phyloP scores from a whole-genome alignment of 805 yeast genomes.

The Barnettozyma californica region DNA sequence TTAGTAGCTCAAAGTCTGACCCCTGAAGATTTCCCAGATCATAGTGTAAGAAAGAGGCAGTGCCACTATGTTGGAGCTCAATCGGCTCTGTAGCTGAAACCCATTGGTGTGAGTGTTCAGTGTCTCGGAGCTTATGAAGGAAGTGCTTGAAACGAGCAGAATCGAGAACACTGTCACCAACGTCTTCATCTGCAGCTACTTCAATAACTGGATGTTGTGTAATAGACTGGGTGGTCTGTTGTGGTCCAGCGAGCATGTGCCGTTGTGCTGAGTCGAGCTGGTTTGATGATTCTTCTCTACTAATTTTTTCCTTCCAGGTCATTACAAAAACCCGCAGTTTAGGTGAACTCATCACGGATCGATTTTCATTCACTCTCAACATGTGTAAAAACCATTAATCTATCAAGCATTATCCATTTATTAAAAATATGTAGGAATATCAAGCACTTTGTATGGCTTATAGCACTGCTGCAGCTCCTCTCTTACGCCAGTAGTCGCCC shows the following conservation, averaged over 20 bases:
- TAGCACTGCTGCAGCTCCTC: conserved; percentile 58
- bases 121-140: not conserved
- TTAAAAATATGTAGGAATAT: no score
- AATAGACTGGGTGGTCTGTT: not conserved
- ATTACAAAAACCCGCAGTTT: no score
- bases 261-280: not conserved
- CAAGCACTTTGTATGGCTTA: no score
- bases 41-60: conserved; percentile 19
- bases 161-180: not conserved
- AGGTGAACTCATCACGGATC: no score
- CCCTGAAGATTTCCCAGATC: conserved; percentile 21
- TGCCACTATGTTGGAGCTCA: conserved; percentile 15
- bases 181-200: not conserved
- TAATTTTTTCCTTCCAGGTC: not conserved
- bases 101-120: not conserved
- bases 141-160: not conserved
- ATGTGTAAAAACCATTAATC: no score
- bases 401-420: no score
- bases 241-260: not conserved
- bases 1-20: conserved; percentile 14
- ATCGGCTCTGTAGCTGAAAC: not conserved
- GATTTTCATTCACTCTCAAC: no score
- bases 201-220: not conserved
- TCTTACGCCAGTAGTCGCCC: conserved; percentile 85
- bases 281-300: no score